Evolutionary conservation across 768 basidiomycete genomes (phyloP), one percentile per base, ranked within the genome.

Genomic region (Boletus reticuloceps): DNA sequence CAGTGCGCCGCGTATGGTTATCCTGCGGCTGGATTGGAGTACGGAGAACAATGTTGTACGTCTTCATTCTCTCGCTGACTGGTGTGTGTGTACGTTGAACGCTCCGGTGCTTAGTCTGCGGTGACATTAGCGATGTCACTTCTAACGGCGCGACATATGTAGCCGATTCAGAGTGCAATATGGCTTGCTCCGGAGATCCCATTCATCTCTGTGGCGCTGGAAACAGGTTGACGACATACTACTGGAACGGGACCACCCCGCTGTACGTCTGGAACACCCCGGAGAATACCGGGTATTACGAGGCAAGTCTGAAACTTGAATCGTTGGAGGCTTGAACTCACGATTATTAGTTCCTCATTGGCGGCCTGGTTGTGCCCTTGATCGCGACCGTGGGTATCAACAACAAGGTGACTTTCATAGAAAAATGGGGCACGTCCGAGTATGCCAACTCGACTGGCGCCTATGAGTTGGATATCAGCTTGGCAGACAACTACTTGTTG

Each of bases 321-420:
- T 29, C 9, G 27, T 29, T 29, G 27, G 27, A 29, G 9, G 8
- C 27, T 29, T 29, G 27, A 29, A 29, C 46, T 59, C 25, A 65
- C 49, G 29, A 47, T 11, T 19, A 34, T 17, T 46, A 81, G 77
- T 75, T 75, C 62, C 66, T 82, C 32, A 72, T 81, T 16, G 72
- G 74, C 0, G 89, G 89, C 3, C 76, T 89, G 31, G 77, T 89
- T 49, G 83, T 89, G 13, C 88, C 89, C 4, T 74, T 91, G 54
- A 81, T 90, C 37, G 83, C 86, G 4, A 91, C 89, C 0, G 73
- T 92, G 36, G 88, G 89, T 1, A 76, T 88, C 69, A 91, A 91
- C 74, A 84, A 87, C 75, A 92, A 91, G 64, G 84, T 91, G 45
- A 80, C 84, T 1, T 88, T 91, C 74, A 74, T 92, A 9, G 89